A percentile compares a stretch with the other conserved stretches of the same genome.
phyloP scores from a whole-genome alignment of 352 stramenopile species.

The Pythium aristosporum region DNA sequence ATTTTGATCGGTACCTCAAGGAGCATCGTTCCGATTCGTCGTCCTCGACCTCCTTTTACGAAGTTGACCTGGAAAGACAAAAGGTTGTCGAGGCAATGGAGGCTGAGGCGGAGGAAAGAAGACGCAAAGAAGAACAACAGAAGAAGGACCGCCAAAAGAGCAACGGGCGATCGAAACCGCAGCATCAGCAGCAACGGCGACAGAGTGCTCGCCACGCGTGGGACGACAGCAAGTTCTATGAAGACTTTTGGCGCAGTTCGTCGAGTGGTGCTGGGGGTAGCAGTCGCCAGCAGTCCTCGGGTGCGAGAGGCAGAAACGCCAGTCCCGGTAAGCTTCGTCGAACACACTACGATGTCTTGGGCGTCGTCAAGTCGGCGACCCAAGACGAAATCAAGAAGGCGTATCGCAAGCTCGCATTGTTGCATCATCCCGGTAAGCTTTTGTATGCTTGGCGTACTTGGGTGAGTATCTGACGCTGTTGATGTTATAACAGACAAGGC shows the following conservation, averaged over 20 bases:
- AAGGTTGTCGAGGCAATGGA: conserved; percentile 51
- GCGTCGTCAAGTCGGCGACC: conserved; percentile 53
- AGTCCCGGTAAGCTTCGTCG: conserved; percentile 24
- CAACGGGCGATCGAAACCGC: conserved; percentile 26
- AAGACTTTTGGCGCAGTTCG: conserved; percentile 41
- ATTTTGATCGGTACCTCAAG: conserved; percentile 73
- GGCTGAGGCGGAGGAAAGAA: conserved; percentile 43
- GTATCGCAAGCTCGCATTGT: conserved; percentile 86
- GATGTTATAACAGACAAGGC: conserved; percentile 54
- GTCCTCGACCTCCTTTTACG: conserved; percentile 12
- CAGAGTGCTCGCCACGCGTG: conserved; percentile 38
- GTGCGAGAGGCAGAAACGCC: conserved; percentile 4
- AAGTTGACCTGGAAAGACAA: conserved; percentile 51
- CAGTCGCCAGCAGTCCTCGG: conserved; percentile 27
- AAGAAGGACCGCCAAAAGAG: conserved; percentile 27
- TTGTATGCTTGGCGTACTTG: background rate
- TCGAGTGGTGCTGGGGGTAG: conserved; percentile 15
- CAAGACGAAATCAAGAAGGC: conserved; percentile 84
- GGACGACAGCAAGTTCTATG: conserved; percentile 52
- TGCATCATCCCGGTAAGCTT: conserved; percentile 79
- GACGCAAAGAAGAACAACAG: conserved; percentile 46
- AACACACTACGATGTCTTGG: conserved; percentile 84
- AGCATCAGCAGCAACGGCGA: conserved; percentile 39
- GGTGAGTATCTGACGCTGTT: background rate
- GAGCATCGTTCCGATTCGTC: conserved; percentile 34